Base-by-base conservation (phyloP, 139 green algal genomes). In the Micractinium conductrix region DNA sequence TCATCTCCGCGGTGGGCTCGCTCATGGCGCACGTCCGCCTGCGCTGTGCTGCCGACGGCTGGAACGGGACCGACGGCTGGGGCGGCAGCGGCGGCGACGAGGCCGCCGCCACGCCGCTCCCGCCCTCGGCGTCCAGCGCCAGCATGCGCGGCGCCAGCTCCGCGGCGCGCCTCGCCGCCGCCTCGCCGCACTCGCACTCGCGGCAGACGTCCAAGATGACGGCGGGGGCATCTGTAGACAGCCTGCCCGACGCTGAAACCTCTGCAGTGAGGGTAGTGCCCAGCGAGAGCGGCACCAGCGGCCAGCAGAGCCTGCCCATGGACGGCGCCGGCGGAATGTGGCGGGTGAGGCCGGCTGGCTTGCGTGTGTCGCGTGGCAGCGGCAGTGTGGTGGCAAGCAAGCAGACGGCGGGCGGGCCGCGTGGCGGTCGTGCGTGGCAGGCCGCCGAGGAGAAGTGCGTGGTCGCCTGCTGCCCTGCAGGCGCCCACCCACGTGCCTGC, bases 1-100 rank as follows among this genome's bases (percentile, higher is more conserved):
- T 88, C 78, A 88, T 88, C 35, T 65, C n/a, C 0, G 84, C 84
- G 1, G 84, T 88, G 10, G 58, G 40, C 33, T 67, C 58, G 3
- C 63, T 88, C 21, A 58, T 88, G 33, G 76, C 63, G 1, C 42
- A 78, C 33, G 63, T 83, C n/a, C 74, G 69, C 42, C 72, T 88
- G 53, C 53, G 78, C 55, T 84, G 75, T 44, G 48, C 68, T 9
- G 35, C 74, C 14, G 74, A 44, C 1, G 43, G 22, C 2, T 37
- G n/a, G 40, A 58, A 48, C 0, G 58, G 55, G 33, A 43, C 67
- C 43, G 62, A 67, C 30, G 76, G 81, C 53, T 71, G 50, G 65
- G 43, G 1, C 17, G 65, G 43, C 78, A 28, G 26, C 60, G 58
- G 78, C 60, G 37, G 75, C 38, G 38, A 40, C 14, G 33, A 28